A percentile compares a stretch with the other conserved stretches of the same genome.
These are phyloP conservation scores for Cladophialophora yegresii DNA, from an alignment of 2,329 filamentous ascomycete genomes.

Conservation along the genomic window DNA sequence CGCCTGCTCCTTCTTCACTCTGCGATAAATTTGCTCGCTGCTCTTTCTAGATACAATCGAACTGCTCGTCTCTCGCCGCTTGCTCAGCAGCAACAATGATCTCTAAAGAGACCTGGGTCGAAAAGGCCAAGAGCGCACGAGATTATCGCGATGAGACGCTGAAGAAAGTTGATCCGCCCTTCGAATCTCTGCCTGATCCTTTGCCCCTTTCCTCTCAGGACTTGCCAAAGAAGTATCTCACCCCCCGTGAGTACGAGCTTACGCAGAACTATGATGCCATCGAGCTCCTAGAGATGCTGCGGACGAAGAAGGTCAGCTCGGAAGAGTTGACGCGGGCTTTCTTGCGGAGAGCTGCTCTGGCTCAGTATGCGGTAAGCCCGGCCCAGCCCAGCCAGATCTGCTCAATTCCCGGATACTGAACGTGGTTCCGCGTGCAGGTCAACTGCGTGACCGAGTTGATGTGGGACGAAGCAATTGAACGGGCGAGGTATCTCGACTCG, in stretches of 20 bases:
- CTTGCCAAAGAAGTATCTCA: conserved; percentile 52
- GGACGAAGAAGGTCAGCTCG: conserved; percentile 48
- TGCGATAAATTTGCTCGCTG: background rate
- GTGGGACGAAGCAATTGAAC: conserved; percentile 52
- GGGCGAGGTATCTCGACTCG: conserved; percentile 53
- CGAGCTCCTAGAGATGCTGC: conserved; percentile 47
- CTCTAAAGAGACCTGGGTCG: conserved; percentile 28
- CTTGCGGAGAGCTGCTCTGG: conserved; percentile 57
- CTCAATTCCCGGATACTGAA: conserved; percentile 3
- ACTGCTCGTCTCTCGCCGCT: background rate
- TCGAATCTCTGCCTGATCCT: conserved; percentile 22
- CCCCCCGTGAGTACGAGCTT: conserved; percentile 52
- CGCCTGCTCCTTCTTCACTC: background rate
- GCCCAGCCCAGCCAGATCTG: background rate
- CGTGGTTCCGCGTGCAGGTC: conserved; percentile 8
- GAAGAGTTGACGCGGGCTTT: conserved; percentile 56
- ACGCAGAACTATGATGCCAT: conserved; percentile 46
- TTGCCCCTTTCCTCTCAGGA: conserved; percentile 43
- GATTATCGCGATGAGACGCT: conserved; percentile 35
- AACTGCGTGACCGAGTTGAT: conserved; percentile 56
- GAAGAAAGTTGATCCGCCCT: conserved; percentile 36
- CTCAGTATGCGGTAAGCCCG: conserved; percentile 37
- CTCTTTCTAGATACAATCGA: background rate
- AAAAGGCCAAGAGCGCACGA: conserved; percentile 29
- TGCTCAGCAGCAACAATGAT: conserved; percentile 11